Base-by-base conservation (phyloP, 306 rosid genomes). In the Gastrolobium bilobum region DNA sequence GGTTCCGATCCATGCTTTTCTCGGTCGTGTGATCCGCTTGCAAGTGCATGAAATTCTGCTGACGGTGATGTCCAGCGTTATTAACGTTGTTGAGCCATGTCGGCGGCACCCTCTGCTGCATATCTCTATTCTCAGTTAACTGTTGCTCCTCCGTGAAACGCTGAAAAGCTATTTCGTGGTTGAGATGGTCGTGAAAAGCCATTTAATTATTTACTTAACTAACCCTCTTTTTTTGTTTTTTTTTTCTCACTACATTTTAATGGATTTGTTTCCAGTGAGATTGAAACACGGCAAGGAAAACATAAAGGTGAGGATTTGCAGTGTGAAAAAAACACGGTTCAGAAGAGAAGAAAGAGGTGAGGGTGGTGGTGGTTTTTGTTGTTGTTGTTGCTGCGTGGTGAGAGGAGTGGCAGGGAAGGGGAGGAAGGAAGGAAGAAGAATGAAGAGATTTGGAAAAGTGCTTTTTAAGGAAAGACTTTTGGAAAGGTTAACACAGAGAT, bases 141-240 rank as follows among this genome's bases (percentile, higher is more conserved):
- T 86, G 75, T 34, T 84, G 82, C 10, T 88, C 89, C n/a, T 88
- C 88, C 1, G 71, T 50, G 64, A 85, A 91, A n/a, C 90, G 71
- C 80, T 88, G 93, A 56, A 85, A 90, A 33, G 75, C 70, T 81
- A 91, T 88, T 61, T 88, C 92, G 30, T 88, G 85, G 10, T 88
- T 82, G 2, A 89, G 67, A 29, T 89, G 86, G 29, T 88, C 87
- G 11, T 87, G 89, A 64, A 82, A 92, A 82, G 94, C 93, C 97
- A 92, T 92, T 78, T 34, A 3, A 5, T 6, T 1, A 1, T 9
- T 43, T 9, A 6, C 9, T 43, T 3, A 50, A 43, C n/a, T 6
- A 60, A 34, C 3, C 51, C 31, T 44, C 35, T 3, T 2, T 6
- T 1, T 11, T 34, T 42, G 3, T 63, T 0, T 4, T 2, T 11